Percentiles rank a stretch among this genome's conserved stretches.
These are phyloP conservation scores for Daldinia sp. DNA, from an alignment of 2,329 filamentous ascomycete species.

Conservation along the genomic window DNA sequence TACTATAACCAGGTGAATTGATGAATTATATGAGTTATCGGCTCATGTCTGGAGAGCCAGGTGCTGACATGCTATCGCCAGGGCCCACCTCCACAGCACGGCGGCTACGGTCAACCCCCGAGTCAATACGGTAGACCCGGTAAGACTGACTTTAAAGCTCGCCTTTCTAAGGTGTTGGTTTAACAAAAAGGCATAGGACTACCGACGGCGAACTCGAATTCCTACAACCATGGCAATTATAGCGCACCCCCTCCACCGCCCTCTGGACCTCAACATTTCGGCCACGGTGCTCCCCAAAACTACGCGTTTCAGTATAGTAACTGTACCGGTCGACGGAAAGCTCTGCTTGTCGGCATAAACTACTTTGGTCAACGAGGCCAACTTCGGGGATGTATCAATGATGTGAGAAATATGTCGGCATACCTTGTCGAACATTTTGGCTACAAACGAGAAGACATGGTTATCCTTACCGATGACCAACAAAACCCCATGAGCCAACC, in stretches of 20 bases:
- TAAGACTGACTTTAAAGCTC: constrained; percentile 49
- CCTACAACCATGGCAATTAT: constrained; percentile 68
- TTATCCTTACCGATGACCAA: constrained; percentile 94
- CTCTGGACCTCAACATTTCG: constrained; percentile 76
- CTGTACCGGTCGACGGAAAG: constrained; percentile 89
- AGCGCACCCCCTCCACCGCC: constrained; percentile 75
- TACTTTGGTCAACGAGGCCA: constrained; percentile 95
- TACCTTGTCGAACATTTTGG: constrained; percentile 91
- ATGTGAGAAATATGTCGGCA: constrained; percentile 95
- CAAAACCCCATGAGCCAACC: constrained; percentile 98
- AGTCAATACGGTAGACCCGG: constrained; percentile 64
- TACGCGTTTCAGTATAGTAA: constrained; percentile 93
- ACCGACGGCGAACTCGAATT: constrained; percentile 62
- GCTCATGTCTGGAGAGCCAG: constrained; percentile 16
- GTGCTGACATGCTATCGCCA: constrained; percentile 47
- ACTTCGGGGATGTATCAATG: constrained; percentile 94
- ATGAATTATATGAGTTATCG: constrained; percentile 12
- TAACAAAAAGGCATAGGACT: constrained; percentile 51
- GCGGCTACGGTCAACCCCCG: constrained; percentile 57
- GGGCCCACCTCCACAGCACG: constrained; percentile 58
- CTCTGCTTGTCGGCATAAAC: constrained; percentile 93
- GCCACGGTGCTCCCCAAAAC: constrained; percentile 80
- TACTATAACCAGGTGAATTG: constrained; percentile 58
- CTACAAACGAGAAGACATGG: constrained; percentile 97
- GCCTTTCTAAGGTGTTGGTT: constrained; percentile 2